Conservation (phyloP, 2,329 filamentous ascomycete species). For the Colletotrichum eleusines region DNA sequence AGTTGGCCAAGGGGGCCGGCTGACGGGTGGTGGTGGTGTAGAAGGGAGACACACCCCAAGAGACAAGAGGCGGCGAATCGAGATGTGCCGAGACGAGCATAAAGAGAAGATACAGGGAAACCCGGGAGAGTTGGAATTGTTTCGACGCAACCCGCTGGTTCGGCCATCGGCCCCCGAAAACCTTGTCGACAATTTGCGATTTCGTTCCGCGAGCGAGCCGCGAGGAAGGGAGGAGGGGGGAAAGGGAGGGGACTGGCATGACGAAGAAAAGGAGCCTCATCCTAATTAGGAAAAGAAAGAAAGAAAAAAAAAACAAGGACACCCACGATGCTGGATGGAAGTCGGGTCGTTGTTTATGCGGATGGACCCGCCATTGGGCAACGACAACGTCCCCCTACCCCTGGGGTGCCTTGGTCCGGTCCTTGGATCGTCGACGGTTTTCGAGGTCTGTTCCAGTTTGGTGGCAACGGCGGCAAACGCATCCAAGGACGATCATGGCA, state of each 20-base stretch:
- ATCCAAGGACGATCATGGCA: background rate
- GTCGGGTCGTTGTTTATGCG: background rate
- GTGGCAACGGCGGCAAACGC: background rate
- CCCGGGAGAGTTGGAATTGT: background rate
- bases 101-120: background rate
- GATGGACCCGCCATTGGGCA: background rate
- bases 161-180: constrained; percentile 21
- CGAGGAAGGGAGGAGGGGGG: background rate
- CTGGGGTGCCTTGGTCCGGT: constrained; percentile 1
- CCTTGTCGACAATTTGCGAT: constrained; percentile 4
- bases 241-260: background rate
- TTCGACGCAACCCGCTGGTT: background rate
- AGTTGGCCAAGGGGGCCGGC: background rate
- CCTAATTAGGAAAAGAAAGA: constrained; percentile 30
- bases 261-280: background rate
- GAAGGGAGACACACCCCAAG: background rate
- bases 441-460: background rate
- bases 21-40: background rate
- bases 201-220: background rate
- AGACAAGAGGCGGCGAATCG: background rate
- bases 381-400: constrained; percentile 13
- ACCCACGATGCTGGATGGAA: background rate
- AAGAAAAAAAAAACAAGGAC: background rate
- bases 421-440: background rate
- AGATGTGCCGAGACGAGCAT: background rate